A percentile compares a stretch with the other conserved stretches of the same genome.
phyloP scores from a whole-genome alignment of 768 basidiomycete species.

The Lactarius hatsudake region DNA sequence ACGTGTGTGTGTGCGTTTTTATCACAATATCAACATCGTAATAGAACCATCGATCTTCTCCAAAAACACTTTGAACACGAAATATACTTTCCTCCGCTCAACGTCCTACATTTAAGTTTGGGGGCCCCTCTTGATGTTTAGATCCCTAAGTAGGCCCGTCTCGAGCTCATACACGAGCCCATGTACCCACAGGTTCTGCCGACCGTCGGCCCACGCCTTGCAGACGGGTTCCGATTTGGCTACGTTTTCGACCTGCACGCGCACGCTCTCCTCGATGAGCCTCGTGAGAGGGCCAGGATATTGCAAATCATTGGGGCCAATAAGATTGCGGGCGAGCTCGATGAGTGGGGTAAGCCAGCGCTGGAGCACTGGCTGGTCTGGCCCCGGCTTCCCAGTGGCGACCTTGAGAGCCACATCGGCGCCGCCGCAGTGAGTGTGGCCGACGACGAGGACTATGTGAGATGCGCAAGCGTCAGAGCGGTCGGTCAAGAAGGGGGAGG shows the following conservation, averaged over 20 bases:
- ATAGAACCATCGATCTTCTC: too few relatives aligned
- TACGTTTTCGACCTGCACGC: slow-evolving; percentile 33
- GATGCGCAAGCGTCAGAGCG: not conserved
- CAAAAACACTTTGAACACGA: too few relatives aligned
- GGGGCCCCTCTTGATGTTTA: slow-evolving; percentile 24
- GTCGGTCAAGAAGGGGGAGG: not conserved
- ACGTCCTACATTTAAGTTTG: not conserved
- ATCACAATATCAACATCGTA: too few relatives aligned
- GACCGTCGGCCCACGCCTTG: slow-evolving; percentile 33
- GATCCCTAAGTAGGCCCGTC: slow-evolving; percentile 33
- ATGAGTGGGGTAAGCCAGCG: slow-evolving; percentile 75
- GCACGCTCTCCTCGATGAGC: slow-evolving; percentile 27
- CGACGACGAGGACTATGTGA: slow-evolving; percentile 68
- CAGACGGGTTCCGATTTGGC: slow-evolving; percentile 27
- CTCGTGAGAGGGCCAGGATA: slow-evolving; percentile 32
- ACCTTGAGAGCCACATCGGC: slow-evolving; percentile 54
- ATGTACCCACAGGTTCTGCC: slow-evolving; percentile 52
- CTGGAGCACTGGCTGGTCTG: slow-evolving; percentile 45
- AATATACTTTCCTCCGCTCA: not conserved
- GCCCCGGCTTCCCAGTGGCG: slow-evolving; percentile 33
- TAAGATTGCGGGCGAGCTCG: slow-evolving; percentile 45
- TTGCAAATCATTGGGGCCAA: slow-evolving; percentile 40
- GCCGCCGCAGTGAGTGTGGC: slow-evolving; percentile 84
- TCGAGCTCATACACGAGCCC: slow-evolving; percentile 43
- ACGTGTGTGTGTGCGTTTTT: too few relatives aligned